A percentile compares a stretch with the other conserved stretches of the same genome.
Conservation (phyloP, 306 rosid genomes). For the Dicorynia guianensis region DNA sequence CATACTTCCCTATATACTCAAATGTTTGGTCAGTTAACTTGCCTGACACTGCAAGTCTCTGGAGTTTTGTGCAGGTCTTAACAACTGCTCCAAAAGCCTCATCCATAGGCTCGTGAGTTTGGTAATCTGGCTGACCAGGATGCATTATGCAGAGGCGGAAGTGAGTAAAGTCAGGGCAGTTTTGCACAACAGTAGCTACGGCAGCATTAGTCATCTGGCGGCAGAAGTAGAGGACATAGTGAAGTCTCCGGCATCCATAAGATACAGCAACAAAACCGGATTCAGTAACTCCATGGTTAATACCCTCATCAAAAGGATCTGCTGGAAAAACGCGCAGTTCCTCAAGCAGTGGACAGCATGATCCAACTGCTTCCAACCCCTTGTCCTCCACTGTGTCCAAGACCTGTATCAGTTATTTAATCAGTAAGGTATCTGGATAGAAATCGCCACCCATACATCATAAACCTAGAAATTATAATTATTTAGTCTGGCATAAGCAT, state of each 20-base stretch:
- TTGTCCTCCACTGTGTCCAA: constrained; percentile 83
- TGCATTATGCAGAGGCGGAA: constrained; percentile 86
- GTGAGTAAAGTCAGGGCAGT: constrained; percentile 85
- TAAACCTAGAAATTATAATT: background rate
- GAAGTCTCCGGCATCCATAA: constrained; percentile 76
- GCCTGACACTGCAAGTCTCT: constrained; percentile 82
- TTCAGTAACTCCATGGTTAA: constrained; percentile 72
- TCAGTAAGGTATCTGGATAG: constrained; percentile 24
- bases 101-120: constrained; percentile 71
- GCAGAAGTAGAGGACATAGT: constrained; percentile 83
- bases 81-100: constrained; percentile 88
- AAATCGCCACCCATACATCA: constrained; percentile 5
- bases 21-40: constrained; percentile 73
- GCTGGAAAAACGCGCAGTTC: constrained; percentile 90
- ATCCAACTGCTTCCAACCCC: constrained; percentile 85
- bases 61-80: constrained; percentile 78
- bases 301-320: constrained; percentile 65
- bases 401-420: constrained; percentile 59
- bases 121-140: constrained; percentile 72
- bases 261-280: constrained; percentile 83
- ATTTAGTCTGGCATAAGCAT: background rate
- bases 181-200: constrained; percentile 78
- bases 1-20: constrained; percentile 78
- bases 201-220: constrained; percentile 92
- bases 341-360: constrained; percentile 79